A percentile compares a stretch with the other conserved stretches of the same genome.
These are phyloP conservation scores for Wickerhamiella qilinensis DNA, from an alignment of 805 yeast genomes.

Conservation along the genomic window DNA sequence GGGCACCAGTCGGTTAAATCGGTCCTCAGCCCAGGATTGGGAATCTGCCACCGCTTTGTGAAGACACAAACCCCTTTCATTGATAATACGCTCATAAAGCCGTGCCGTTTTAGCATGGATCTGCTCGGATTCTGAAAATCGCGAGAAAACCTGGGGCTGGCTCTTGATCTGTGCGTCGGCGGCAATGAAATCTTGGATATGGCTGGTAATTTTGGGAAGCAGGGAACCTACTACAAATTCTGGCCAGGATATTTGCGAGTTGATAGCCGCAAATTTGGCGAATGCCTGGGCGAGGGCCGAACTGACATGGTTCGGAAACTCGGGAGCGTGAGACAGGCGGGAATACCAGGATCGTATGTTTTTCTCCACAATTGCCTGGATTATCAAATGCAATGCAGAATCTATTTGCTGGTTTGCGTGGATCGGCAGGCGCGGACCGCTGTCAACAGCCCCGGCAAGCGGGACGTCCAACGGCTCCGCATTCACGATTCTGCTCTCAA, in stretches of 20 bases:
- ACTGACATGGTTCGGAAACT: slow-evolving; percentile 1
- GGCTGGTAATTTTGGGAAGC: slow-evolving; percentile 51
- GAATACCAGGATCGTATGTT: background rate
- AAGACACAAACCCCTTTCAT: slow-evolving; percentile 25
- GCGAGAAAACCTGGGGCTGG: slow-evolving; percentile 13
- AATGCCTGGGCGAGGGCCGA: background rate
- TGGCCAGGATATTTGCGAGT: slow-evolving; percentile 32
- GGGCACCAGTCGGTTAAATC: slow-evolving; percentile 31
- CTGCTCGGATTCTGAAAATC: slow-evolving; percentile 22
- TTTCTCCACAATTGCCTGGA: too few species aligned
- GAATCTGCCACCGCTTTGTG: slow-evolving; percentile 29
- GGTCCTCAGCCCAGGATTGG: slow-evolving; percentile 30
- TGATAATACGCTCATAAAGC: slow-evolving; percentile 41
- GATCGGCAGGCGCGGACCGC: too few species aligned
- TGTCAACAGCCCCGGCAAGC: too few species aligned
- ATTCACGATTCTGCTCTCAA: too few species aligned
- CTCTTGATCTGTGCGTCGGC: slow-evolving; percentile 24
- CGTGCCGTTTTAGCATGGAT: slow-evolving; percentile 29
- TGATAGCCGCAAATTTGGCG: background rate
- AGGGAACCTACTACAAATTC: slow-evolving; percentile 39
- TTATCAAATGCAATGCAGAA: too few species aligned
- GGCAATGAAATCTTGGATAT: slow-evolving; percentile 34
- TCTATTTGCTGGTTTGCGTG: too few species aligned
- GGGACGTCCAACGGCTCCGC: too few species aligned
- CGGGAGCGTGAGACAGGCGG: background rate